phyloP scores from a whole-genome alignment of 805 yeast genomes.

The Myxozyma geophila region DNA sequence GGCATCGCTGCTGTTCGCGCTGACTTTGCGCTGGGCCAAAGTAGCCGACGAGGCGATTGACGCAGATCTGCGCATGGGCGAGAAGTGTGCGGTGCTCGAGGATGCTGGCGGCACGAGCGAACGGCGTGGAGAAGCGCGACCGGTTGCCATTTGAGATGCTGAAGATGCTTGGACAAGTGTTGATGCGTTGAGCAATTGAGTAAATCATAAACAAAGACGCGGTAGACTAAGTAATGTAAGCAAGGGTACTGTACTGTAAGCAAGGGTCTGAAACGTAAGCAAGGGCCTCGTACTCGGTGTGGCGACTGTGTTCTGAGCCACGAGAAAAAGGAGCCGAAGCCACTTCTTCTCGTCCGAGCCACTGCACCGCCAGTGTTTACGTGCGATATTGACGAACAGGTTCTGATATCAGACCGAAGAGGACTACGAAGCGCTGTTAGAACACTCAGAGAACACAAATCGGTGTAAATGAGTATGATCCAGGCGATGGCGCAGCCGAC shows the following conservation, averaged over 20 bases:
- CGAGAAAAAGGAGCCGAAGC: background rate
- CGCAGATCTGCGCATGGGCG: background rate
- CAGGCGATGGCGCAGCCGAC: conserved; percentile 20
- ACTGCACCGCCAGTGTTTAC: conserved; percentile 15
- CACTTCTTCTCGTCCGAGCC: conserved; percentile 10
- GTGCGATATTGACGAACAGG: background rate
- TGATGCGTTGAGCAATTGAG: background rate
- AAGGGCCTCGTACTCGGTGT: background rate
- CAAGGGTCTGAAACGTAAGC: background rate
- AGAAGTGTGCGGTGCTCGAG: background rate
- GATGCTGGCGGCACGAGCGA: background rate
- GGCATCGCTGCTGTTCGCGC: no score
- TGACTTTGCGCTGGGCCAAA: background rate
- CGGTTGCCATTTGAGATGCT: background rate
- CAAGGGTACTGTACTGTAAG: background rate
- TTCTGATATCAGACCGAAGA: background rate
- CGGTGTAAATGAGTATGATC: conserved; percentile 8
- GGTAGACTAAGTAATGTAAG: background rate
- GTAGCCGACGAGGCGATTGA: conserved; percentile 4
- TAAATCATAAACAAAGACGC: conserved; percentile 1
- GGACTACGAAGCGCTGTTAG: no score
- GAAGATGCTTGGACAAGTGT: background rate
- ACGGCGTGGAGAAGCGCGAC: conserved; percentile 9
- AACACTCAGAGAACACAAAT: background rate
- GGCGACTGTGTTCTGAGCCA: conserved; percentile 22